Conservation (phyloP, 192 early-diverging fungal genomes). For the Coemansia sp. region DNA sequence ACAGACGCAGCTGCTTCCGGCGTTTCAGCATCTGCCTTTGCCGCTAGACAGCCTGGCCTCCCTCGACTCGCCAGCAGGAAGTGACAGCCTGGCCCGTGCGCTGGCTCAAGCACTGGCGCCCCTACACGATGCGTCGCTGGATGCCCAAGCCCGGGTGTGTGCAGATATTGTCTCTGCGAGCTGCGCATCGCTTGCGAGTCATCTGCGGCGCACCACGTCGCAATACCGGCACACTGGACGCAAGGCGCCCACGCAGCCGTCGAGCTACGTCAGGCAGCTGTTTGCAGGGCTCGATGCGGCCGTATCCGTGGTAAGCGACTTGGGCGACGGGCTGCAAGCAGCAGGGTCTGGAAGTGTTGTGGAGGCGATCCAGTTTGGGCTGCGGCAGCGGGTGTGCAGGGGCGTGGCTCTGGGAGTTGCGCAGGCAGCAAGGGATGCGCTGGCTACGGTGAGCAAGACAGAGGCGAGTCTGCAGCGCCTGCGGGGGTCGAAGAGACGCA, state of each 20-base stretch:
- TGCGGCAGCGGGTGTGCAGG: constrained; percentile 12
- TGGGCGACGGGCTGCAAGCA: background rate
- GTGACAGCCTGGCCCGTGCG: background rate
- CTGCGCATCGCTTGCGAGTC: constrained; percentile 23
- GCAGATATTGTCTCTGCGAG: constrained; percentile 11
- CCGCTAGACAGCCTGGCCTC: background rate
- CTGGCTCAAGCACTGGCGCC: constrained; percentile 11
- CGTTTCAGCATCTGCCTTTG: no score
- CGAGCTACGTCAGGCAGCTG: constrained; percentile 21
- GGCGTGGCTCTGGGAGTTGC: constrained; percentile 29
- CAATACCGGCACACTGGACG: constrained; percentile 43
- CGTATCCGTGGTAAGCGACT: background rate
- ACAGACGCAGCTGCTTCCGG: no score
- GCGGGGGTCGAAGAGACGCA: constrained; percentile 3
- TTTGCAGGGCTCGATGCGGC: constrained; percentile 10
- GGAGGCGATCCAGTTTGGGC: background rate
- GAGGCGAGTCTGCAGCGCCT: constrained; percentile 42
- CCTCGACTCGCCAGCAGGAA: background rate
- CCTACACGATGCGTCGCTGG: background rate
- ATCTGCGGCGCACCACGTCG: constrained; percentile 43
- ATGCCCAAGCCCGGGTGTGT: constrained; percentile 7
- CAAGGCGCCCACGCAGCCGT: constrained; percentile 18
- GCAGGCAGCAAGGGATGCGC: constrained; percentile 14
- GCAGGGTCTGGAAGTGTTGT: background rate
- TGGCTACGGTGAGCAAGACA: constrained; percentile 43